Evolutionary conservation across 148 eudicot species (phyloP).

Genomic region (Rheum nobile): DNA sequence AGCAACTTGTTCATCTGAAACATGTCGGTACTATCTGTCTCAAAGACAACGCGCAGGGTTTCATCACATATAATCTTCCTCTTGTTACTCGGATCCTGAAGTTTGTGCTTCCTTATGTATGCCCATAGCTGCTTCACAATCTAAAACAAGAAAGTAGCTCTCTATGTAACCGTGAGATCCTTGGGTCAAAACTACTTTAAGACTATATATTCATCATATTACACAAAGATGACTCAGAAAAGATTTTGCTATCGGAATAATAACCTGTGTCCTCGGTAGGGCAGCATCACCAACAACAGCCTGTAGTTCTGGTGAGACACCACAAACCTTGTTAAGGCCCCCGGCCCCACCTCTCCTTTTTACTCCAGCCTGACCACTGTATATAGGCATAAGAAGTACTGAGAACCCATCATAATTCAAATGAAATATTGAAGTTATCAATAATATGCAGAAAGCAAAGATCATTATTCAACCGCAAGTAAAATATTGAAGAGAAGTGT

Average conservation of each 20-base stretch:
- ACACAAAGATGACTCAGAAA: background rate
- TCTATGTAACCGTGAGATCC: background rate
- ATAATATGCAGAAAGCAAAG: background rate
- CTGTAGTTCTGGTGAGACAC: constrained; percentile 19
- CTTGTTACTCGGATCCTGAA: constrained; percentile 24
- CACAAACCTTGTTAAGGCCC: constrained; percentile 14
- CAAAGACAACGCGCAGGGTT: constrained; percentile 46
- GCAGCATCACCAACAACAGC: constrained; percentile 16
- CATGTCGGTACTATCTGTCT: constrained; percentile 57
- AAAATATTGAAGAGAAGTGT: background rate
- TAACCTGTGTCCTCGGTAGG: constrained; percentile 18
- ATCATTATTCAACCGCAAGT: background rate
- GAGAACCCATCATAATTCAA: background rate
- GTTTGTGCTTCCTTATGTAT: constrained; percentile 14
- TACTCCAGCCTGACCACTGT: constrained; percentile 12
- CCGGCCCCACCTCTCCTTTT: constrained; percentile 15
- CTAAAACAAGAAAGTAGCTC: constrained; percentile 8
- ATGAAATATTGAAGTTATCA: background rate
- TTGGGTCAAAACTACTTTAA: background rate
- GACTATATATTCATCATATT: background rate
- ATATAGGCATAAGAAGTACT: background rate
- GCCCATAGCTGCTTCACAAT: constrained; percentile 20
- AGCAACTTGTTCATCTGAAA: constrained; percentile 70
- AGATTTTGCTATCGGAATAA: background rate
- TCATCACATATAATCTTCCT: constrained; percentile 55